Percentiles rank a stretch among this genome's conserved stretches.
phyloP scores from a whole-genome alignment of 768 basidiomycete species.

The Crucibulum laeve region DNA sequence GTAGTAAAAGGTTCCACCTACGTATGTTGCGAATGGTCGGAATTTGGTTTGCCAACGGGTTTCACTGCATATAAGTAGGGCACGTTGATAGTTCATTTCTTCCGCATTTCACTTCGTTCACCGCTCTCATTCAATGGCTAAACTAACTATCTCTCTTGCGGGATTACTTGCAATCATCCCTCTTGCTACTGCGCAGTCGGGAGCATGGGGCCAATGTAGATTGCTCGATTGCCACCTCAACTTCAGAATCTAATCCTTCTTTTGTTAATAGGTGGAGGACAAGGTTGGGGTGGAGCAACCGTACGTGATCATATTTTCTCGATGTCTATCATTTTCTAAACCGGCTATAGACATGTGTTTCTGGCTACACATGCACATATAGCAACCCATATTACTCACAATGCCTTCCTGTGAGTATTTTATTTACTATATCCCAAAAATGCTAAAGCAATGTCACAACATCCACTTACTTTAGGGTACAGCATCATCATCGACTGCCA shows the following conservation, averaged over 20 bases:
- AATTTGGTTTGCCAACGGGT: too few species aligned
- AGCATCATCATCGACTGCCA: constrained; percentile 1
- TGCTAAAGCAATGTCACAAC: too few species aligned
- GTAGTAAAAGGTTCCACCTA: too few species aligned
- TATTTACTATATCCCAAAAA: not conserved
- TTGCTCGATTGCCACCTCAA: constrained; percentile 3
- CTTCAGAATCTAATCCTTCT: not conserved
- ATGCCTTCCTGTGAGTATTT: constrained; percentile 28
- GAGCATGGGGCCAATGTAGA: constrained; percentile 31
- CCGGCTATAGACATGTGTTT: constrained; percentile 26
- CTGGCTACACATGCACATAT: constrained; percentile 31
- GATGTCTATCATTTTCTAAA: not conserved
- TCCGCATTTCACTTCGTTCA: too few species aligned
- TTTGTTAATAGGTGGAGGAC: constrained; percentile 16
- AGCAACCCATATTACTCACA: constrained; percentile 41
- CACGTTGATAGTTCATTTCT: too few species aligned
- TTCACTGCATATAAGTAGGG: too few species aligned
- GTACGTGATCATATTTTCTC: constrained; percentile 15
- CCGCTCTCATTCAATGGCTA: constrained; percentile 11
- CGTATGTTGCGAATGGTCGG: too few species aligned
- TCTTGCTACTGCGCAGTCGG: constrained; percentile 19
- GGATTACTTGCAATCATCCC: constrained; percentile 19
- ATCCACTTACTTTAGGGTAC: constrained; percentile 3
- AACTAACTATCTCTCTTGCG: constrained; percentile 18
- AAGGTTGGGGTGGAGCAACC: constrained; percentile 22